phyloP scores from a whole-genome alignment of 345 rosid species.

The Brassica rapa region DNA sequence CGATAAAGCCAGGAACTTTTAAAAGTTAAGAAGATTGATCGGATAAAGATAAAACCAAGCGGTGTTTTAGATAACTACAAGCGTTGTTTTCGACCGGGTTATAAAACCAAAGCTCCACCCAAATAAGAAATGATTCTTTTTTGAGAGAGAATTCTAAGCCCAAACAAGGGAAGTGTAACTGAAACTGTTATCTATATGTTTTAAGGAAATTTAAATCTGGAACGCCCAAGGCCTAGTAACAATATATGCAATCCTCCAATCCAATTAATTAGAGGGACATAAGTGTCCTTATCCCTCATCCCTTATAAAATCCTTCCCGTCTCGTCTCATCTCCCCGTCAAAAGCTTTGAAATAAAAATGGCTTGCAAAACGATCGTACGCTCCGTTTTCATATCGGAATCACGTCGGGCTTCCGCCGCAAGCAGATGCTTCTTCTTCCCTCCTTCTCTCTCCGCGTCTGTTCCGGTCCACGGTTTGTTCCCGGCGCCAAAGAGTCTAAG shows the following conservation, averaged over 20 bases:
- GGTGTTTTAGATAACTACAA: too few relatives aligned
- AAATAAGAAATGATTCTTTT: too few relatives aligned
- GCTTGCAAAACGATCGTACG: conserved; percentile 75
- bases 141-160: too few relatives aligned
- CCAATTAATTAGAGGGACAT: not conserved
- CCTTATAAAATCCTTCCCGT: not conserved
- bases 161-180: too few relatives aligned
- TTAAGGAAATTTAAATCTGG: too few relatives aligned
- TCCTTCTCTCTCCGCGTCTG: conserved; percentile 40
- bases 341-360: conserved; percentile 40
- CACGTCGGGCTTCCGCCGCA: conserved; percentile 47
- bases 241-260: not conserved
- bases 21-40: too few relatives aligned
- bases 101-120: too few relatives aligned
- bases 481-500: conserved; percentile 32
- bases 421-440: conserved; percentile 40
- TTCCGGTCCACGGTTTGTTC: conserved; percentile 34
- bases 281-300: conserved; percentile 1
- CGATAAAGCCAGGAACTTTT: too few relatives aligned
- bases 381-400: conserved; percentile 55
- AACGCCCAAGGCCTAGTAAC: not conserved
- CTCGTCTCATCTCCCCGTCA: not conserved
- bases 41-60: too few relatives aligned
- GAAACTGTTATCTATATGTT: too few relatives aligned
- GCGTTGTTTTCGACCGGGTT: too few relatives aligned